These are phyloP conservation scores for Penicillium sp. DNA, from an alignment of 2,329 filamentous ascomycete species.

Conservation along the genomic window DNA sequence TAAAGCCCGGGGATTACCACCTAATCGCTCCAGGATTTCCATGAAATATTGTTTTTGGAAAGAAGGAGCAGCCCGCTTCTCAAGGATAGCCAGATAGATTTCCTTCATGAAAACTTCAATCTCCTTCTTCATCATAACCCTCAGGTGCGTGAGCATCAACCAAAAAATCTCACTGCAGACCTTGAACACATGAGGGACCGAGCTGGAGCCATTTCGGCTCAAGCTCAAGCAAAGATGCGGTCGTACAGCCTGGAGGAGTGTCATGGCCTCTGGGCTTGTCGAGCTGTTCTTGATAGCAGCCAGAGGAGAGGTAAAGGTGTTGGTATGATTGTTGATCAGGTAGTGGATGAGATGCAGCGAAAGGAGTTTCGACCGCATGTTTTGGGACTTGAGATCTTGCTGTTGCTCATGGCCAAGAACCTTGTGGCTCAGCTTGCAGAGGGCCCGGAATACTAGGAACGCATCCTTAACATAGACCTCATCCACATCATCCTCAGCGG, in stretches of 20 bases:
- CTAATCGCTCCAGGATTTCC: constrained; percentile 78
- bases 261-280: constrained; percentile 77
- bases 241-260: constrained; percentile 91
- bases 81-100: constrained; percentile 89
- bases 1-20: constrained; percentile 79
- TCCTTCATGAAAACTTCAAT: constrained; percentile 98
- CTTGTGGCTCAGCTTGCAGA: constrained; percentile 97
- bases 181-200: constrained; percentile 87
- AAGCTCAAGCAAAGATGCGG: constrained; percentile 95
- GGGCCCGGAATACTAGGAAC: constrained; percentile 93
- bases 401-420: constrained; percentile 84
- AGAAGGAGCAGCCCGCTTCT: constrained; percentile 79
- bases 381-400: constrained; percentile 87
- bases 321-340: constrained; percentile 88
- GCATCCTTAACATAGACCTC: constrained; percentile 97
- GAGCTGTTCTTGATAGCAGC: constrained; percentile 92
- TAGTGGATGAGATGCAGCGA: constrained; percentile 95
- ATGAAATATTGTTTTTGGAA: constrained; percentile 94
- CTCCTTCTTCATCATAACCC: constrained; percentile 96
- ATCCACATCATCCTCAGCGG: constrained; percentile 69
- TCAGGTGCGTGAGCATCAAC: constrained; percentile 92
- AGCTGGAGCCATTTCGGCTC: constrained; percentile 92
- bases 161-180: constrained; percentile 97
- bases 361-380: constrained; percentile 95
- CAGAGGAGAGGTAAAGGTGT: constrained; percentile 85